Conservation (phyloP, 192 early-diverging fungal genomes). For the Coemansia furcata region DNA sequence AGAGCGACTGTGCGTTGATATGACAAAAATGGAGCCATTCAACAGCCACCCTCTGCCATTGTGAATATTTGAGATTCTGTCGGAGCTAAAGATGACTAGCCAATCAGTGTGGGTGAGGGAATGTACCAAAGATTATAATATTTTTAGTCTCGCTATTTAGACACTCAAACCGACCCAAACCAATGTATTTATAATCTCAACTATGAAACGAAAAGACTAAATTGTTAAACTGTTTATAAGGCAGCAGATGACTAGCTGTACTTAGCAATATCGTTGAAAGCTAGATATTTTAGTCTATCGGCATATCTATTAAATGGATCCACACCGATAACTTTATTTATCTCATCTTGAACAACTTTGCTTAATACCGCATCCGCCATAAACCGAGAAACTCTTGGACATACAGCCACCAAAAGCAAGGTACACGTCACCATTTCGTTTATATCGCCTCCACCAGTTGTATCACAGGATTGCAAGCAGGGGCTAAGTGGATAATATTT, state of each 20-base stretch:
- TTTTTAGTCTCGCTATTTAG: too few species aligned
- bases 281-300: background rate
- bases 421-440: background rate
- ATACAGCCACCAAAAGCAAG: background rate
- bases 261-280: background rate
- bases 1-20: too few species aligned
- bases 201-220: background rate
- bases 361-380: background rate
- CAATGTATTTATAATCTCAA: background rate
- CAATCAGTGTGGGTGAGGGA: too few species aligned
- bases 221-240: background rate
- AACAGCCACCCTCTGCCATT: too few species aligned
- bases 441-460: background rate
- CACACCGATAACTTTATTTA: background rate
- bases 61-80: too few species aligned
- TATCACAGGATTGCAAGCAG: background rate
- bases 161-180: background rate
- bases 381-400: background rate
- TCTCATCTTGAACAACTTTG: background rate
- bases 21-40: too few species aligned
- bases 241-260: background rate
- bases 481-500: background rate
- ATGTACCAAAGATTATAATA: too few species aligned
- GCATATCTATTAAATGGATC: background rate
- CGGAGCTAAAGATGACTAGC: too few species aligned